phyloP scores from a whole-genome alignment of 139 green algal genomes.

The Nannochloris sp. region DNA sequence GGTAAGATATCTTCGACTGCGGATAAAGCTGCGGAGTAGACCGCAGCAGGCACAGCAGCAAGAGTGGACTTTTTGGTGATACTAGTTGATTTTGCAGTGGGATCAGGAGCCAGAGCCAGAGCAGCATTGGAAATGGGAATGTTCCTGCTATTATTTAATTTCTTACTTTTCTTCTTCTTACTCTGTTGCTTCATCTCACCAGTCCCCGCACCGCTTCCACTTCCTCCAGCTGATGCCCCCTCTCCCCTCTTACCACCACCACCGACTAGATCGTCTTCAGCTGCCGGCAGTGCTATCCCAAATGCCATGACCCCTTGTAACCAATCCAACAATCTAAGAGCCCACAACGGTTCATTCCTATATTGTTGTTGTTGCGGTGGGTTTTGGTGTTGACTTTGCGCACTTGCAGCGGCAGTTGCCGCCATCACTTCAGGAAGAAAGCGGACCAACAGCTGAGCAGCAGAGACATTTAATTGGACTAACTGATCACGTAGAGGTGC shows the following conservation, averaged over 20 bases:
- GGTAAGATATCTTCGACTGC: background rate
- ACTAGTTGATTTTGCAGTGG: too few species aligned
- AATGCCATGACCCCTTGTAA: constrained; percentile 15
- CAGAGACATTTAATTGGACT: constrained; percentile 43
- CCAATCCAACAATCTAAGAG: constrained; percentile 12
- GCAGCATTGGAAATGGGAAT: too few species aligned
- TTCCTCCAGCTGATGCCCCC: background rate
- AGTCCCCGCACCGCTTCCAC: background rate
- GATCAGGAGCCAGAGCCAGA: too few species aligned
- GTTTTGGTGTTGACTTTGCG: background rate
- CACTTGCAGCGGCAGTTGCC: background rate
- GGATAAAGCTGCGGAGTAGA: constrained; percentile 11
- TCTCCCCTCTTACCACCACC: background rate
- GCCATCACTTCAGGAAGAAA: constrained; percentile 36
- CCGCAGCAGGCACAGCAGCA: background rate
- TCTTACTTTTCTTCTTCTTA: background rate
- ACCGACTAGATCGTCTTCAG: background rate
- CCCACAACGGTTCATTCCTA: background rate
- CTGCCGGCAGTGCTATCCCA: constrained; percentile 1
- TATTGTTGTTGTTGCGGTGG: background rate
- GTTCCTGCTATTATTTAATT: too few species aligned
- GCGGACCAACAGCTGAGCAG: constrained; percentile 33
- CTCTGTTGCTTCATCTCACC: background rate
- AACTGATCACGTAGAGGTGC: constrained; percentile 30
- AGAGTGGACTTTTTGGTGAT: background rate